Evolutionary conservation across 2,329 filamentous ascomycete species (phyloP).

Genomic region (Exophiala oligosperma): DNA sequence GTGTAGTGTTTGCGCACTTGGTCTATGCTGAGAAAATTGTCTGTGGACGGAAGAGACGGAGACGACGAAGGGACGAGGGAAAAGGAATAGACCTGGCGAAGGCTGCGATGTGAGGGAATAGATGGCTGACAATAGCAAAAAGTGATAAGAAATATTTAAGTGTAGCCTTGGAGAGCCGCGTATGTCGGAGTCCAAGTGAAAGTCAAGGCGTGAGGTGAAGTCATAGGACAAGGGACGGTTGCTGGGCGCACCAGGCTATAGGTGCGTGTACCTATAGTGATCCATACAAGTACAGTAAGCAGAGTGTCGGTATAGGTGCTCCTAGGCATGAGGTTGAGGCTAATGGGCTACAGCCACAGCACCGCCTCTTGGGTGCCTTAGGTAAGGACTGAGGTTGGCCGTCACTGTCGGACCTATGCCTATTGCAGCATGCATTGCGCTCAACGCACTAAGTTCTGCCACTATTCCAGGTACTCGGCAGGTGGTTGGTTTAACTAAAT

Average conservation of each 20-base stretch:
- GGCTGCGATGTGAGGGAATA: not conserved
- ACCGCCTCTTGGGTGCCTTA: not conserved
- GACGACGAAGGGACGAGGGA: not conserved
- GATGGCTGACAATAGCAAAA: not conserved
- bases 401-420: too few relatives aligned
- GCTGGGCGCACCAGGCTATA: too few relatives aligned
- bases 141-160: conserved; percentile 6
- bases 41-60: not conserved
- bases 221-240: conserved; percentile 6
- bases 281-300: not conserved
- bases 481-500: not conserved
- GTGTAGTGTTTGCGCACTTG: too few relatives aligned
- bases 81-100: too few relatives aligned
- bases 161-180: conserved; percentile 12
- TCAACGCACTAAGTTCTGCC: too few relatives aligned
- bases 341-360: not conserved
- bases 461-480: not conserved
- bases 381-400: too few relatives aligned
- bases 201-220: conserved; percentile 11
- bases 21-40: not conserved
- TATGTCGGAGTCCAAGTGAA: conserved; percentile 2
- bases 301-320: too few relatives aligned
- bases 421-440: too few relatives aligned
- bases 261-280: not conserved
- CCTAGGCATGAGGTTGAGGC: too few relatives aligned